Conservation (phyloP, 345 rosid genomes). For the Pelargonium nanum region DNA sequence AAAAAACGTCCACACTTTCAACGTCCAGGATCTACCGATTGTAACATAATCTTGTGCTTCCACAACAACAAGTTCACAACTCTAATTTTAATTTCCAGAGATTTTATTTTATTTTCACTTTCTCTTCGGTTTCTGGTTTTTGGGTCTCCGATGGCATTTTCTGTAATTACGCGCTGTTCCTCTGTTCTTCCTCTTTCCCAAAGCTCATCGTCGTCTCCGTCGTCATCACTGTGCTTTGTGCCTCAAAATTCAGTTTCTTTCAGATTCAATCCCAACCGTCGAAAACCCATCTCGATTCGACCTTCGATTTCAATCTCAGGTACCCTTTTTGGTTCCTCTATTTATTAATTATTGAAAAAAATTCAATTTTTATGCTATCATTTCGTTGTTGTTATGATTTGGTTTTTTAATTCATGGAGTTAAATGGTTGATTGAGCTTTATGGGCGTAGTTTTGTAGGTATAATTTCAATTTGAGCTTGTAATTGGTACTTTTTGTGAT, state of each 20-base stretch:
- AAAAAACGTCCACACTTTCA: background rate
- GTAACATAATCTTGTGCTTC: background rate
- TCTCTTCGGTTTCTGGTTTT: background rate
- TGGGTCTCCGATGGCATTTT: conserved; percentile 10
- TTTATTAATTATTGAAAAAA: background rate
- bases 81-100: background rate
- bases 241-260: conserved; percentile 3
- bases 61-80: background rate
- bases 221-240: background rate
- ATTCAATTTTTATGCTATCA: too few relatives aligned
- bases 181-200: conserved; percentile 1
- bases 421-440: background rate
- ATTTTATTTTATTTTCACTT: background rate
- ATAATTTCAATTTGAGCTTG: background rate
- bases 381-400: background rate
- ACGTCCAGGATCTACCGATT: background rate
- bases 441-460: background rate
- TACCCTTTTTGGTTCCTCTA: conserved; percentile 8
- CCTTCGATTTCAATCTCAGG: conserved; percentile 43
- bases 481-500: background rate
- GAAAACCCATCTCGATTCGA: conserved; percentile 36
- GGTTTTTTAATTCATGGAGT: background rate
- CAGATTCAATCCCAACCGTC: conserved; percentile 20
- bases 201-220: background rate
- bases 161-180: conserved; percentile 3